Conservation (phyloP, 345 rosid species). For the Gossypium mustelinum region DNA sequence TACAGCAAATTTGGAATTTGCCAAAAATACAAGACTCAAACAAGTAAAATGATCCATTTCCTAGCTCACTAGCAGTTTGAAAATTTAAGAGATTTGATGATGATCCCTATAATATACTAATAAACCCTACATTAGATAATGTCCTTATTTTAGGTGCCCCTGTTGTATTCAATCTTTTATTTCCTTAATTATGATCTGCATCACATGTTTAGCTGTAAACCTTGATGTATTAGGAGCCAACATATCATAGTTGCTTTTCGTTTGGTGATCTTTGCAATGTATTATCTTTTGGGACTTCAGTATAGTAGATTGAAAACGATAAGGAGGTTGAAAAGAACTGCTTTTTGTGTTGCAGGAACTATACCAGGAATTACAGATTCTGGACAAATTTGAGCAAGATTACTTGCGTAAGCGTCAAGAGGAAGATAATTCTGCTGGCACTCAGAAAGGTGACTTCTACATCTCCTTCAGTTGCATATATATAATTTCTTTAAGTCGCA, state of each 20-base stretch:
- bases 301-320: neutral
- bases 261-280: neutral
- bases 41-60: neutral
- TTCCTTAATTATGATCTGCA: neutral
- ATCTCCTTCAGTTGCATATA: neutral
- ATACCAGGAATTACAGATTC: constrained; percentile 60
- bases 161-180: neutral
- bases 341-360: constrained; percentile 45
- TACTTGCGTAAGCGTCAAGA: constrained; percentile 50
- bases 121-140: neutral
- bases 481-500: neutral
- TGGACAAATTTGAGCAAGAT: constrained; percentile 70
- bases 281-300: neutral
- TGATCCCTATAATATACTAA: neutral
- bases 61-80: neutral
- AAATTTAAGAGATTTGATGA: neutral
- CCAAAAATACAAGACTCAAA: neutral
- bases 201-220: neutral
- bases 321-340: neutral
- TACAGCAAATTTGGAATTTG: neutral
- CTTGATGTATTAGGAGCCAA: neutral
- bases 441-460: constrained; percentile 46
- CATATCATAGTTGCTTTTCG: neutral
- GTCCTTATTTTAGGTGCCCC: neutral
- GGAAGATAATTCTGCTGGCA: constrained; percentile 32